Conservation (phyloP, 768 basidiomycete species). For the Tricholomella constricta region DNA sequence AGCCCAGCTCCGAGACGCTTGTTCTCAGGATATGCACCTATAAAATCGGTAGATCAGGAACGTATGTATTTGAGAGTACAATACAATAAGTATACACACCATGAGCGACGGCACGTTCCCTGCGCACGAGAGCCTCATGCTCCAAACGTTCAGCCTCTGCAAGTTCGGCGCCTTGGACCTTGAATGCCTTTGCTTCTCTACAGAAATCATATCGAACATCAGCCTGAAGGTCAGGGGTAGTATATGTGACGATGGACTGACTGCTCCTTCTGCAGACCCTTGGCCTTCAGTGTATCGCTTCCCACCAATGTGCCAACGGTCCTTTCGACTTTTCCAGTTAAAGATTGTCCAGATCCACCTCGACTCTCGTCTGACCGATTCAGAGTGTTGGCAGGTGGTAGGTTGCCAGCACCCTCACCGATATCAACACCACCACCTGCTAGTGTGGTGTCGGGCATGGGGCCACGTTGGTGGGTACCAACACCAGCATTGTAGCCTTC, state of each 20-base stretch:
- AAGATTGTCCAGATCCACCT: conserved; percentile 31
- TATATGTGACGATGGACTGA: conserved; percentile 20
- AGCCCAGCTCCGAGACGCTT: no score
- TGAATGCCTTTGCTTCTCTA: conserved; percentile 48
- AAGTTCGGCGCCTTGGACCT: conserved; percentile 49
- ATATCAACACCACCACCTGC: conserved; percentile 6
- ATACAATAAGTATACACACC: conserved; percentile 29
- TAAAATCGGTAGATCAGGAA: neutral
- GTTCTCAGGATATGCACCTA: conserved; percentile 31
- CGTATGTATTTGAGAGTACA: neutral
- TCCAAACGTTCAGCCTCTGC: conserved; percentile 57
- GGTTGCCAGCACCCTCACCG: conserved; percentile 9
- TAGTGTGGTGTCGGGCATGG: neutral
- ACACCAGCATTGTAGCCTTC: neutral
- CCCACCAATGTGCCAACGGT: conserved; percentile 47
- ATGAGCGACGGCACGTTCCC: conserved; percentile 55
- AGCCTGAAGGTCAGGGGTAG: neutral
- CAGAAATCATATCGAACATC: neutral
- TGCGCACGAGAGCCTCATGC: conserved; percentile 46
- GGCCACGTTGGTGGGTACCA: neutral
- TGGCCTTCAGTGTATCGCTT: conserved; percentile 47
- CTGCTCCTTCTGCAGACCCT: conserved; percentile 54
- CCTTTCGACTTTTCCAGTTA: conserved; percentile 51
- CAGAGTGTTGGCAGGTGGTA: conserved; percentile 24
- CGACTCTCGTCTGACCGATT: conserved; percentile 20